phyloP scores from a whole-genome alignment of 2,329 filamentous ascomycete genomes.

The Colletotrichum sp. region DNA sequence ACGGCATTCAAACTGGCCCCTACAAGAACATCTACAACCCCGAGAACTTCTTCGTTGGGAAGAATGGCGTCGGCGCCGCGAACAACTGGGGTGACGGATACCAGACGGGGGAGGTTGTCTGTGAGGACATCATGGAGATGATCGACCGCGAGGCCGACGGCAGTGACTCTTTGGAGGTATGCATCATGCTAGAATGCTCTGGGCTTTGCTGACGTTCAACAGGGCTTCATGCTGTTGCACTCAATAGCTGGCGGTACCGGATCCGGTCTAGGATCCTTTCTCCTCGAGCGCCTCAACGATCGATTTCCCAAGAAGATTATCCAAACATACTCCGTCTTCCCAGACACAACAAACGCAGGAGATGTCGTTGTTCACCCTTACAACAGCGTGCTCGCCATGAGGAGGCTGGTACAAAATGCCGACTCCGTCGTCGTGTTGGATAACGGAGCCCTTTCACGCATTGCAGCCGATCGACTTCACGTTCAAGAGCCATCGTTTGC shows the following conservation, averaged over 20 bases:
- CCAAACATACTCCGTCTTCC: slow-evolving; percentile 98
- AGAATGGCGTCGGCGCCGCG: slow-evolving; percentile 89
- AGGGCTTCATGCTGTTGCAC: slow-evolving; percentile 98
- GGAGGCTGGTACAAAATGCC: slow-evolving; percentile 90
- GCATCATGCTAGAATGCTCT: not conserved
- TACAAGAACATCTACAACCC: slow-evolving; percentile 99
- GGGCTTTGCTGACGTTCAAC: slow-evolving; percentile 24
- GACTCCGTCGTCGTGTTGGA: slow-evolving; percentile 98
- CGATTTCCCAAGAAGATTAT: slow-evolving; percentile 99
- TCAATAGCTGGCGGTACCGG: slow-evolving; percentile 97
- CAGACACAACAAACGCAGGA: slow-evolving; percentile 83
- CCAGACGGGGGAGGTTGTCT: slow-evolving; percentile 86
- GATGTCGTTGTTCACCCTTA: slow-evolving; percentile 98
- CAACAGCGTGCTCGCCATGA: slow-evolving; percentile 93
- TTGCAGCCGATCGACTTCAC: slow-evolving; percentile 92
- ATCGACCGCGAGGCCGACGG: slow-evolving; percentile 98
- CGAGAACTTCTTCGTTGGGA: slow-evolving; percentile 97
- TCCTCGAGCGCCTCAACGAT: slow-evolving; percentile 95
- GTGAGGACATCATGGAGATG: slow-evolving; percentile 99
- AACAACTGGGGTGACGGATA: slow-evolving; percentile 99
- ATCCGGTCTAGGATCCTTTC: slow-evolving; percentile 92
- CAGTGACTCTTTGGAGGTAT: slow-evolving; percentile 90
- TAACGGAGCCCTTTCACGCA: slow-evolving; percentile 91
- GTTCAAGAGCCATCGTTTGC: slow-evolving; percentile 95
- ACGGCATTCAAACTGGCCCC: slow-evolving; percentile 88